Base-by-base conservation (phyloP, 129 eudicot genomes). In the Lactuca saligna region DNA sequence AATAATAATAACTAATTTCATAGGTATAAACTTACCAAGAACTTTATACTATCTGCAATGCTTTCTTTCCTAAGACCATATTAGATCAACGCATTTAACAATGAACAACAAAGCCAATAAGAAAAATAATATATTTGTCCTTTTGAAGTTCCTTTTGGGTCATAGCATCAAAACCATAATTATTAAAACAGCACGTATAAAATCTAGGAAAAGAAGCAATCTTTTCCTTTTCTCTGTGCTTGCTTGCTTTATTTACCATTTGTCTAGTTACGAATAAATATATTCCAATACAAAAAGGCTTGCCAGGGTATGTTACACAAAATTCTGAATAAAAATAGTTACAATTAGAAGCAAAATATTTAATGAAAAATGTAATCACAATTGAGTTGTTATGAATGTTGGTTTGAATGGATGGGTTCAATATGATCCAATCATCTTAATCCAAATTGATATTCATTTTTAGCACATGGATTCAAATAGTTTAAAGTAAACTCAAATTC, bases 221-320 rank as follows among this genome's bases (percentile, higher is more conserved):
- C 60, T 66, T 75, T 75, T 66, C 44, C 73, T 75, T 66, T 75
- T 66, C 51, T 58, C 61, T 48, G 57, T 69, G 55, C 31, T 68
- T n/a, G 60, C 46, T 54, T 66, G 61, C 50, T 71, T 50, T 59
- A 51, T 61, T 71, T 71, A 61, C 39, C 53, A 35, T 50, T 31
- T 61, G 48, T 70, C 16, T 58, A 46, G 49, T 70, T 71, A 3
- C 12, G 76, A 61, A 71, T 61, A 51, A 51, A 68, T 76, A 7
- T 76, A 69, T 76, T 68, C 80, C 75, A 68, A 68, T 10, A 69
- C 75, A 61, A 31, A 69, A 41, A 9, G 65, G 69, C 46, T 68
- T 61, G 53, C 38, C 80, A 76, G 61, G 62, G 80, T 53, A 76
- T 75, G 55, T 33, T 57, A 66, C 31, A 25, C 33, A 55, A 17